Conservation (phyloP, 2,329 filamentous ascomycete genomes). For the Peltaster fructicola region DNA sequence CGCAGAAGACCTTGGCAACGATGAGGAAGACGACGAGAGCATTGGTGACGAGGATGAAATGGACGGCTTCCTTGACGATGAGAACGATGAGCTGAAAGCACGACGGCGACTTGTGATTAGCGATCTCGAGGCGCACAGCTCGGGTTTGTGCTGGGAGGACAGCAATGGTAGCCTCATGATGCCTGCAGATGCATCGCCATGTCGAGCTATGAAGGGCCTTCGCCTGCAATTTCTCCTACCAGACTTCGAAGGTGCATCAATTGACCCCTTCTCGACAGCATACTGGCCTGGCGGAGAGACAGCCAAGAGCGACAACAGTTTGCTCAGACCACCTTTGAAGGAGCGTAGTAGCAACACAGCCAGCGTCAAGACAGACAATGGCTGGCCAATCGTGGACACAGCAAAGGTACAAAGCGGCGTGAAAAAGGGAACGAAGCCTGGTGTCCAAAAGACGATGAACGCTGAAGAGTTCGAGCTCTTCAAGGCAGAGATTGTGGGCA, state of each 20-base stretch:
- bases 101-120: slow-evolving; percentile 42
- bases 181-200: slow-evolving; percentile 30
- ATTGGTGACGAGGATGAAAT: slow-evolving; percentile 69
- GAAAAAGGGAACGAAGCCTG: slow-evolving; percentile 19
- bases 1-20: slow-evolving; percentile 49
- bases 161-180: slow-evolving; percentile 27
- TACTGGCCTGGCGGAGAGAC: slow-evolving; percentile 45
- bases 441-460: slow-evolving; percentile 32
- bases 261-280: slow-evolving; percentile 67
- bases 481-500: slow-evolving; percentile 51
- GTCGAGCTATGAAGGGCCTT: slow-evolving; percentile 14
- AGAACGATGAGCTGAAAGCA: slow-evolving; percentile 45
- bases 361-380: slow-evolving; percentile 12
- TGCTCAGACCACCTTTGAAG: slow-evolving; percentile 20
- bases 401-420: slow-evolving; percentile 14
- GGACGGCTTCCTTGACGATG: slow-evolving; percentile 79
- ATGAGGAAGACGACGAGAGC: slow-evolving; percentile 51
- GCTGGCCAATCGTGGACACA: slow-evolving; percentile 11
- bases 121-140: slow-evolving; percentile 58
- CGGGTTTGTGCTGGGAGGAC: slow-evolving; percentile 72
- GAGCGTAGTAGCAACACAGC: slow-evolving; percentile 20
- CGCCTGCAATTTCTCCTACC: slow-evolving; percentile 15
- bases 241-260: slow-evolving; percentile 30
- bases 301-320: neutral
- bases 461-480: slow-evolving; percentile 47